Evolutionary conservation across 2,329 filamentous ascomycete species (phyloP).

Genomic region (Exophiala alcalophila): DNA sequence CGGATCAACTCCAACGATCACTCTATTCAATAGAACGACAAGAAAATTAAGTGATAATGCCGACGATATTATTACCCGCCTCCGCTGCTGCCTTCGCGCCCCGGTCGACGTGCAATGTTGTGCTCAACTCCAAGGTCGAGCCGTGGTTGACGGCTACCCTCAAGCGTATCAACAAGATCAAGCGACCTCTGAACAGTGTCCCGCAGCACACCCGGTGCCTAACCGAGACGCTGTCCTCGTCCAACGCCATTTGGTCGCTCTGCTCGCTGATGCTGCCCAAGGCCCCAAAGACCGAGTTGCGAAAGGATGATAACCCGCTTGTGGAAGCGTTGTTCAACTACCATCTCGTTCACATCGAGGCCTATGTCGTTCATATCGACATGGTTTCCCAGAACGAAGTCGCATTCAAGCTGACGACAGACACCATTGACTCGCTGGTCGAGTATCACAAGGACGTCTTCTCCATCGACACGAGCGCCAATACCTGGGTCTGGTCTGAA

Average conservation of each 20-base stretch:
- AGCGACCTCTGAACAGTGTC: constrained; percentile 95
- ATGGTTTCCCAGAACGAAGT: constrained; percentile 98
- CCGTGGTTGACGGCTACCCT: constrained; percentile 91
- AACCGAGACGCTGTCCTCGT: constrained; percentile 85
- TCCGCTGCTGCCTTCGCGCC: constrained; percentile 96
- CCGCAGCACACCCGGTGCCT: constrained; percentile 93
- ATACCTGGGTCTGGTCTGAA: constrained; percentile 90
- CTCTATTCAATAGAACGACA: constrained; percentile 4
- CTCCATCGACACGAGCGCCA: constrained; percentile 83
- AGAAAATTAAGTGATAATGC: constrained; percentile 59
- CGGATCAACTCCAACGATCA: background rate
- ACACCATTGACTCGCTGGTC: constrained; percentile 88
- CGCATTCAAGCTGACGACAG: constrained; percentile 92
- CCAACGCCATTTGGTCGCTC: constrained; percentile 91
- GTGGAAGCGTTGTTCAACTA: constrained; percentile 89
- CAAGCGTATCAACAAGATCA: constrained; percentile 94
- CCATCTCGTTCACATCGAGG: constrained; percentile 88
- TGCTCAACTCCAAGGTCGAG: constrained; percentile 86
- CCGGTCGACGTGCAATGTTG: constrained; percentile 88
- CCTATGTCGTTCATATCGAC: constrained; percentile 97
- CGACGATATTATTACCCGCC: constrained; percentile 86
- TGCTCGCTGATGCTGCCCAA: constrained; percentile 91
- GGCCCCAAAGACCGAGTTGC: constrained; percentile 78
- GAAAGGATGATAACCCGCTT: constrained; percentile 75
- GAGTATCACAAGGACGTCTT: constrained; percentile 96